Percentiles rank a stretch among this genome's conserved stretches.
These are phyloP conservation scores for Aurifilum marmelostoma DNA, from an alignment of 2,329 filamentous ascomycete species.

Conservation along the genomic window DNA sequence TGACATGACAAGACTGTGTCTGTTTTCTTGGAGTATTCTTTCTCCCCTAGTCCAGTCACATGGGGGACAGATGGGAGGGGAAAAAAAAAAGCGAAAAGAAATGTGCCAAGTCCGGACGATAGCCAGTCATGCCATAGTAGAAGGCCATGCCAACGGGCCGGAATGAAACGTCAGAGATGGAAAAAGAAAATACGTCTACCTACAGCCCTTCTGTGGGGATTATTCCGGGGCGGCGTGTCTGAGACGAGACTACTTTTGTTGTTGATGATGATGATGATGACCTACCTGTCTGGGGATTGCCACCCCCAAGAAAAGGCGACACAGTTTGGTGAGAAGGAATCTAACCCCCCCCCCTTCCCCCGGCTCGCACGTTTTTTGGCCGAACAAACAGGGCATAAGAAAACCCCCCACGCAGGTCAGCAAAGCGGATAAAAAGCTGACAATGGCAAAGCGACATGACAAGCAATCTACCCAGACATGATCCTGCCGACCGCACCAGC, in stretches of 20 bases:
- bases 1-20: not conserved
- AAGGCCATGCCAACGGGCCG: not conserved
- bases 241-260: not conserved
- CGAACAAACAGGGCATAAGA: not conserved
- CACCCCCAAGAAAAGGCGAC: not conserved
- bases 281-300: not conserved
- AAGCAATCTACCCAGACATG: not conserved
- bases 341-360: too few species aligned
- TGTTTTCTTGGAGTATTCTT: not conserved
- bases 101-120: not conserved
- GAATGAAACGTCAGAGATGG: not conserved
- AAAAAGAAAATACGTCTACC: not conserved
- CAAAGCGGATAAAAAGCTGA: conserved; percentile 1
- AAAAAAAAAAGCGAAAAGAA: not conserved
- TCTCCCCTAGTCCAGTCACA: not conserved
- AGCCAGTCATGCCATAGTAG: not conserved
- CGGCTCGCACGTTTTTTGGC: not conserved
- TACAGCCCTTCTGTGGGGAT: not conserved
- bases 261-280: not conserved
- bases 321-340: not conserved
- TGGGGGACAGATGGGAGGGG: not conserved
- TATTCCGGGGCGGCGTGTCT: not conserved
- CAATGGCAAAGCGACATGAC: not conserved
- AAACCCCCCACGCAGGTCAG: not conserved
- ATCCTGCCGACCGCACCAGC: not conserved